Evolutionary conservation across 1,139 yeast genomes (phyloP).

Genomic region (Saccharomycopsis crataegensis): DNA sequence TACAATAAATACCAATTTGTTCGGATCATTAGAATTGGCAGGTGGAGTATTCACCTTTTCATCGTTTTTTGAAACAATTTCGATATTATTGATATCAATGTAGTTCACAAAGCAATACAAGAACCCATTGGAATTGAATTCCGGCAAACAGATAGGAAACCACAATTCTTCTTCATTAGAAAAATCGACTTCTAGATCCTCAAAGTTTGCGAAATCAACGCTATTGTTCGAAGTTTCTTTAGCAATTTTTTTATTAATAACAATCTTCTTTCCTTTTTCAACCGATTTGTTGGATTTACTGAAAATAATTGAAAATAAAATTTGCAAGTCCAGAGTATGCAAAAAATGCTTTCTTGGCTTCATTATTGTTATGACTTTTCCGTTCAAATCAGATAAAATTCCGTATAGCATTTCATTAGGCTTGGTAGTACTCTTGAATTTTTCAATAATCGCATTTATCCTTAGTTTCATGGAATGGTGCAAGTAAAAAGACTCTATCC

Average conservation of each 20-base stretch:
- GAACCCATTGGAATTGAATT: slow-evolving; percentile 83
- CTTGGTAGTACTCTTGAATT: slow-evolving; percentile 30
- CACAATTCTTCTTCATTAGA: slow-evolving; percentile 62
- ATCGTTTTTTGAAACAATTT: slow-evolving; percentile 3
- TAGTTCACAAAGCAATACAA: slow-evolving; percentile 63
- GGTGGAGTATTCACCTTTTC: slow-evolving; percentile 22
- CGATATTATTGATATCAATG: slow-evolving; percentile 15
- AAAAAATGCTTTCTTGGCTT: slow-evolving; percentile 58
- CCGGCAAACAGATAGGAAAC: slow-evolving; percentile 90
- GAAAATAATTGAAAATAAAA: slow-evolving; percentile 55
- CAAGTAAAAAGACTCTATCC: slow-evolving; percentile 50
- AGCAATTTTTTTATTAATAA: not conserved
- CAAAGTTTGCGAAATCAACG: slow-evolving; percentile 12
- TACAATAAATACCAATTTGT: slow-evolving; percentile 54
- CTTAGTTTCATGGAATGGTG: slow-evolving; percentile 39
- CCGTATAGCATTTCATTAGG: slow-evolving; percentile 46
- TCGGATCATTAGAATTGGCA: slow-evolving; percentile 18
- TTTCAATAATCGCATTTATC: slow-evolving; percentile 38
- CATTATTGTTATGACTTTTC: slow-evolving; percentile 49
- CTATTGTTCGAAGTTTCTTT: slow-evolving; percentile 1
- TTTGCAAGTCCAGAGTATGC: slow-evolving; percentile 63
- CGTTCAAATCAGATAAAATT: slow-evolving; percentile 47
- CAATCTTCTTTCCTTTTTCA: slow-evolving; percentile 7
- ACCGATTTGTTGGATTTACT: slow-evolving; percentile 25
- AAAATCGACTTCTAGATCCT: slow-evolving; percentile 13